These are phyloP conservation scores for Monosporascus sp. DNA, from an alignment of 2,329 filamentous ascomycete species.

Conservation along the genomic window DNA sequence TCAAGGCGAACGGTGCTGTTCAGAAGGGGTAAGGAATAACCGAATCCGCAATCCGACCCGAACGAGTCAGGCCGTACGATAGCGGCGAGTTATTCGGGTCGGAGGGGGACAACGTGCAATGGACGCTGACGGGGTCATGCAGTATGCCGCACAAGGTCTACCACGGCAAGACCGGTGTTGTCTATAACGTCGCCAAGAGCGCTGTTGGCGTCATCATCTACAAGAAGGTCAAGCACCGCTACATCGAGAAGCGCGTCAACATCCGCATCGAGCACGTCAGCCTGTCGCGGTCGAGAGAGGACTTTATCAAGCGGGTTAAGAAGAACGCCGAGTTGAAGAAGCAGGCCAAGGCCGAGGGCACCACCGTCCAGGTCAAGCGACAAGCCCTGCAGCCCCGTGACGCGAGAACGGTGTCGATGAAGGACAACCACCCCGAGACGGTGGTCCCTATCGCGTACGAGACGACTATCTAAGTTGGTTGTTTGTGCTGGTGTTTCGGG, in stretches of 20 bases:
- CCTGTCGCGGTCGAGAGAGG: constrained; percentile 91
- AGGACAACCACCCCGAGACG: constrained; percentile 84
- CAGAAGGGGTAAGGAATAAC: constrained; percentile 80
- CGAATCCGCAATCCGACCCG: constrained; percentile 13
- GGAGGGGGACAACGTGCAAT: neutral
- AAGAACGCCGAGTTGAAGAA: constrained; percentile 87
- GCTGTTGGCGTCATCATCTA: constrained; percentile 98
- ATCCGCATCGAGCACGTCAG: constrained; percentile 95
- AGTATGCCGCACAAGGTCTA: constrained; percentile 99
- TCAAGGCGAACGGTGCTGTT: constrained; percentile 96
- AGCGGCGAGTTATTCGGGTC: neutral
- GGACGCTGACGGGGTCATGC: constrained; percentile 5
- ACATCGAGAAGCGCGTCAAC: constrained; percentile 99
- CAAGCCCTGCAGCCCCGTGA: constrained; percentile 74
- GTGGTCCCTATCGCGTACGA: constrained; percentile 91
- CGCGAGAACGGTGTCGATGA: constrained; percentile 70
- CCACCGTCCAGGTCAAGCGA: constrained; percentile 88
- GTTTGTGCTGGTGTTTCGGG: constrained; percentile 21
- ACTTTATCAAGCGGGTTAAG: constrained; percentile 96
- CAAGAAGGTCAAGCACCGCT: constrained; percentile 99
- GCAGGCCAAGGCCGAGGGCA: constrained; percentile 86
- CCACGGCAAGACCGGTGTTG: constrained; percentile 97
- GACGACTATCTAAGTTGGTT: constrained; percentile 76
- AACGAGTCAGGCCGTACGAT: constrained; percentile 1
- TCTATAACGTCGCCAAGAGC: constrained; percentile 99